These are phyloP conservation scores for Tuber borchii DNA, from an alignment of 495 filamentous ascomycete species.

Conservation along the genomic window DNA sequence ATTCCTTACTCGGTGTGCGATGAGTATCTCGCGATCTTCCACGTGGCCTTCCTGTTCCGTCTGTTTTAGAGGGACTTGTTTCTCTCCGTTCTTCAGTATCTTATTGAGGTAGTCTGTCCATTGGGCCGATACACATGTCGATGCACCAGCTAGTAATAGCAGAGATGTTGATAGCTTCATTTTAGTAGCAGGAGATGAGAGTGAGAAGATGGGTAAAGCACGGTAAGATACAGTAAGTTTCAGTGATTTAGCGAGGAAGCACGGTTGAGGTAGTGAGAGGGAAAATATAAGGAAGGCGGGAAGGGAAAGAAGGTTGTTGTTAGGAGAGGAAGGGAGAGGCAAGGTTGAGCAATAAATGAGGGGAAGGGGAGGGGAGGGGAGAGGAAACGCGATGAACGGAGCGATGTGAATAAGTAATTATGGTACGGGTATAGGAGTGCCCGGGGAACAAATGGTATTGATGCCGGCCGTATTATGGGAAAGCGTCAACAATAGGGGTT, in stretches of 20 bases:
- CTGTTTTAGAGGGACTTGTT: constrained; percentile 18
- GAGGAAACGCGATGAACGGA: background rate
- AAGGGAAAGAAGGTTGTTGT: background rate
- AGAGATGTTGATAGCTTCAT: constrained; percentile 30
- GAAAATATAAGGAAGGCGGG: background rate
- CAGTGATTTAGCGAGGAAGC: background rate
- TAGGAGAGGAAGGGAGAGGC: background rate
- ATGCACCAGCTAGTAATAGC: constrained; percentile 20
- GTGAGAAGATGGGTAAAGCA: background rate
- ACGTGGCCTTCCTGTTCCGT: constrained; percentile 4
- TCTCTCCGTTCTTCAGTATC: constrained; percentile 8
- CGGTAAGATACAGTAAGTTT: constrained; percentile 4
- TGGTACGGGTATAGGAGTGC: background rate
- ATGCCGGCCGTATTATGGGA: background rate
- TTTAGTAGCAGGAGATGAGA: background rate
- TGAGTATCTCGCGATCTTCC: constrained; percentile 22
- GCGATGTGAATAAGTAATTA: constrained; percentile 4
- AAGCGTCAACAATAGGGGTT: background rate
- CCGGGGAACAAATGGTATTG: background rate
- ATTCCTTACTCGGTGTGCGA: constrained; percentile 29
- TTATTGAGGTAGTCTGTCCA: constrained; percentile 29
- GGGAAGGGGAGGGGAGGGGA: background rate
- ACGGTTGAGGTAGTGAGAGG: background rate
- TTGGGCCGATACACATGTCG: constrained; percentile 23
- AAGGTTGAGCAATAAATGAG: background rate